Evolutionary conservation across 768 basidiomycete genomes (phyloP).

Genomic region (Pholiota molesta): DNA sequence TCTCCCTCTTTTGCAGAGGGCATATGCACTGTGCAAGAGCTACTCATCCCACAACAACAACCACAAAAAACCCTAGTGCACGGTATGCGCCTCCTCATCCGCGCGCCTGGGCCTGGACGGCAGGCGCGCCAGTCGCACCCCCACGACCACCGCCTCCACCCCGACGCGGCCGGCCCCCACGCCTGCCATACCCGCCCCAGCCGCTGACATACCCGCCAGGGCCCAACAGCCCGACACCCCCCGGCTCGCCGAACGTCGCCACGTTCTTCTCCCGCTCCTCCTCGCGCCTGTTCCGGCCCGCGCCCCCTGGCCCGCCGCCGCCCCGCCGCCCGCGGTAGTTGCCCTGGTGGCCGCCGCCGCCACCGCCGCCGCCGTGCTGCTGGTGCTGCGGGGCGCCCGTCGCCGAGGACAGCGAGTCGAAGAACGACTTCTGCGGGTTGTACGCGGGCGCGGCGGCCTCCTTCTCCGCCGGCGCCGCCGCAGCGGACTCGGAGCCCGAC

Average conservation of each 20-base stretch:
- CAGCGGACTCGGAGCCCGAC: constrained; percentile 24
- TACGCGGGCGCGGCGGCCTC: constrained; percentile 58
- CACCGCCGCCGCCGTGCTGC: constrained; percentile 27
- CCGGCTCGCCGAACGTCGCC: constrained; percentile 86
- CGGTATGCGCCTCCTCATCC: constrained; percentile 15
- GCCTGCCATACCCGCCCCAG: constrained; percentile 69
- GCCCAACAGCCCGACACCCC: constrained; percentile 76
- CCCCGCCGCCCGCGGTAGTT: constrained; percentile 44
- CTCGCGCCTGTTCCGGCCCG: constrained; percentile 71
- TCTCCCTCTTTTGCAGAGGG: not conserved
- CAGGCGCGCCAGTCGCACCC: constrained; percentile 16
- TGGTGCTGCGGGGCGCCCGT: constrained; percentile 17
- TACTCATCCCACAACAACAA: not conserved
- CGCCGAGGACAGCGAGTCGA: constrained; percentile 60
- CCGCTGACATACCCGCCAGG: constrained; percentile 80
- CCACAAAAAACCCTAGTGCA: not conserved
- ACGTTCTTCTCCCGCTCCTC: constrained; percentile 86
- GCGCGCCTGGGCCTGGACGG: constrained; percentile 17
- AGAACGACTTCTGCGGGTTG: constrained; percentile 80
- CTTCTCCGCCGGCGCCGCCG: constrained; percentile 26
- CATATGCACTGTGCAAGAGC: not conserved
- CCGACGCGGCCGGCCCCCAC: constrained; percentile 42
- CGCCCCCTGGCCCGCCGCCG: constrained; percentile 45
- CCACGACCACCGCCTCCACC: constrained; percentile 31
- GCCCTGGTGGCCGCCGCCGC: constrained; percentile 32